phyloP scores from a whole-genome alignment of 164 flowering plant genomes.

The Platanus orientalis region DNA sequence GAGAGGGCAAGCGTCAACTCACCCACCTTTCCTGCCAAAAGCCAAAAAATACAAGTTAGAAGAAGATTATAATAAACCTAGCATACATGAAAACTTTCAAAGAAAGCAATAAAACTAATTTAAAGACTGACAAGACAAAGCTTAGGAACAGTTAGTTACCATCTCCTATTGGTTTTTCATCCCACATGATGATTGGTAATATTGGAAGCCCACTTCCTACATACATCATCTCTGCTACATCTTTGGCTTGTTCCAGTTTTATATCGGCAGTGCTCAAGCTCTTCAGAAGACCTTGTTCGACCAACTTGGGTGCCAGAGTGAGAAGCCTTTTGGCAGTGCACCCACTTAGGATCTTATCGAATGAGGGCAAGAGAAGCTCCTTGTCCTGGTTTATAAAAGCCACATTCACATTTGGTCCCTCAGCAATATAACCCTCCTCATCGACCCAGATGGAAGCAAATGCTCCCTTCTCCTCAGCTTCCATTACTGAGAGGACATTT shows the following conservation, averaged over 20 bases:
- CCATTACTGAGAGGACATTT: conserved; percentile 68
- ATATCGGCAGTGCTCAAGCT: conserved; percentile 44
- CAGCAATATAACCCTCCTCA: conserved; percentile 75
- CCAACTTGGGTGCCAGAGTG: conserved; percentile 62
- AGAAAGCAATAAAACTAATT: not conserved
- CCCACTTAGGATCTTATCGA: conserved; percentile 76
- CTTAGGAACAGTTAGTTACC: conserved; percentile 39
- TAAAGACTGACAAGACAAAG: not conserved
- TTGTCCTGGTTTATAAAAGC: conserved; percentile 65
- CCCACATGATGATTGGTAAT: conserved; percentile 75
- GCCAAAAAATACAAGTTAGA: not conserved
- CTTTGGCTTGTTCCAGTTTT: conserved; percentile 60
- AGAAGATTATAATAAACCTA: not conserved
- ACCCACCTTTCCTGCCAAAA: conserved; percentile 66
- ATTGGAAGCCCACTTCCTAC: conserved; percentile 84
- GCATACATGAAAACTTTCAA: too few relatives aligned
- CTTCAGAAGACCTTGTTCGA: conserved; percentile 55
- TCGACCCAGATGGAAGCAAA: conserved; percentile 84
- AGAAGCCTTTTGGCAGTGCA: conserved; percentile 85
- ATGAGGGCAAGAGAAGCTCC: conserved; percentile 66
- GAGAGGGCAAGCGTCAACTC: conserved; percentile 72
- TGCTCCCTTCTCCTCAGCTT: conserved; percentile 82
- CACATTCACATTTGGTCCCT: conserved; percentile 88
- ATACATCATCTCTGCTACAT: conserved; percentile 75
- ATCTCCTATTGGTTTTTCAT: conserved; percentile 70